Percentiles rank a stretch among this genome's conserved stretches.
These are phyloP conservation scores for Penicillium sp. DNA, from an alignment of 2,329 filamentous ascomycete genomes.

Conservation along the genomic window DNA sequence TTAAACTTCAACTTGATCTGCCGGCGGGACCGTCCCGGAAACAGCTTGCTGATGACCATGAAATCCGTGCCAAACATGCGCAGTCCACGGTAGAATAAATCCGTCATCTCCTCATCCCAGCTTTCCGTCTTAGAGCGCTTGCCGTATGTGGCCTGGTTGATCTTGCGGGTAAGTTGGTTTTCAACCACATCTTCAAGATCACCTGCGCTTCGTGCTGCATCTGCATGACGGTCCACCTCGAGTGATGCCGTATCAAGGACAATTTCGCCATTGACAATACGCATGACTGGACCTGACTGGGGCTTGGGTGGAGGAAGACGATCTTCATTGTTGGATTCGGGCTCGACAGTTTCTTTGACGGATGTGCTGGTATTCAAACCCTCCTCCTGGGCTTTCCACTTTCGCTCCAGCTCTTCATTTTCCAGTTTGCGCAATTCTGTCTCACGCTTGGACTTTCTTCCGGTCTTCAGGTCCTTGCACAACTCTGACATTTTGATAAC, in stretches of 20 bases:
- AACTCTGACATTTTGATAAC: conserved; percentile 56
- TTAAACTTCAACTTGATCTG: conserved; percentile 62
- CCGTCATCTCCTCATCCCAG: conserved; percentile 57
- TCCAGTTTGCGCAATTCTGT: conserved; percentile 55
- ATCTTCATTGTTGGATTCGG: conserved; percentile 20
- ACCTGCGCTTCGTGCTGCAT: conserved; percentile 47
- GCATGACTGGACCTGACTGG: conserved; percentile 46
- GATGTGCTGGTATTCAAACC: conserved; percentile 20
- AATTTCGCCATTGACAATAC: conserved; percentile 56
- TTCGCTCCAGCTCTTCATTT: conserved; percentile 49
- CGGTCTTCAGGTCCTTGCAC: conserved; percentile 50
- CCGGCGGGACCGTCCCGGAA: conserved; percentile 55
- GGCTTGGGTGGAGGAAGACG: conserved; percentile 21
- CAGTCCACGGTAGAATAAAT: conserved; percentile 59
- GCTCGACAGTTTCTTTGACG: conserved; percentile 26
- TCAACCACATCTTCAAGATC: conserved; percentile 45
- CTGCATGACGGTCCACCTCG: conserved; percentile 53
- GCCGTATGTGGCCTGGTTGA: conserved; percentile 46
- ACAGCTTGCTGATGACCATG: conserved; percentile 59
- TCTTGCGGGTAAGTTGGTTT: conserved; percentile 44
- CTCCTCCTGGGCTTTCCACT: conserved; percentile 38
- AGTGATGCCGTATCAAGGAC: conserved; percentile 51
- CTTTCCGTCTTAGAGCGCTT: conserved; percentile 50
- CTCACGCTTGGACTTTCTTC: conserved; percentile 55
- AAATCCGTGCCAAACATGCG: conserved; percentile 63